Evolutionary conservation across 2,329 filamentous ascomycete genomes (phyloP).

Genomic region (Colletotrichum theobromicola): DNA sequence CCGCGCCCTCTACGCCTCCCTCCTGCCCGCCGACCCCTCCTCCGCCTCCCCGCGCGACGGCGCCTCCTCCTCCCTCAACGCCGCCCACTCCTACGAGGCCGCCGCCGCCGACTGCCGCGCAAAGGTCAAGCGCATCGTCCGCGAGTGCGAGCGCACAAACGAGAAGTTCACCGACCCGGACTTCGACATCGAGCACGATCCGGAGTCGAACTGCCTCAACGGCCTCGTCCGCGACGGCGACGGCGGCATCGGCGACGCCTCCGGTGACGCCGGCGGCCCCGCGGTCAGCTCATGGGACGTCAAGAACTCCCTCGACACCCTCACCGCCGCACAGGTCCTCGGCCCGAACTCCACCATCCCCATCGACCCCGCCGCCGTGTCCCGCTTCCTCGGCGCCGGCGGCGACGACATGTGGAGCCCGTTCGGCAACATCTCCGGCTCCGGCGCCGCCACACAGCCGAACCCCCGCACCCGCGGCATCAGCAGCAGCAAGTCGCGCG

Average conservation of each 20-base stretch:
- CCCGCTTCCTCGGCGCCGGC: slow-evolving; percentile 21
- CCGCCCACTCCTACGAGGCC: slow-evolving; percentile 45
- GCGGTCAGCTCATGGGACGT: slow-evolving; percentile 25
- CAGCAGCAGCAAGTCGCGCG: neutral
- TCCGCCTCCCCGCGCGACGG: slow-evolving; percentile 23
- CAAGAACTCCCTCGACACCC: slow-evolving; percentile 27
- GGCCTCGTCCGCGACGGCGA: slow-evolving; percentile 28
- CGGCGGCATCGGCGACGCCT: neutral
- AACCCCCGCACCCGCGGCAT: neutral
- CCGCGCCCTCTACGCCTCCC: slow-evolving; percentile 40
- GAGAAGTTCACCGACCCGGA: slow-evolving; percentile 50
- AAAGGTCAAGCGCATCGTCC: slow-evolving; percentile 42
- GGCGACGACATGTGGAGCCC: neutral
- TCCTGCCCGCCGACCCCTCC: slow-evolving; percentile 26
- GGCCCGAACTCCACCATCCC: slow-evolving; percentile 23
- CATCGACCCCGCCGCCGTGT: slow-evolving; percentile 23
- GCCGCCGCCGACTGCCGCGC: slow-evolving; percentile 45
- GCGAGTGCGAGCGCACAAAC: slow-evolving; percentile 49
- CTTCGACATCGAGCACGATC: slow-evolving; percentile 47
- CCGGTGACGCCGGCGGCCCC: neutral
- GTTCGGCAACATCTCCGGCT: neutral
- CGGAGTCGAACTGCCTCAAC: slow-evolving; percentile 40
- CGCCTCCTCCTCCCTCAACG: slow-evolving; percentile 55
- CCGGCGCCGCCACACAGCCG: neutral
- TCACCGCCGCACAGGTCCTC: slow-evolving; percentile 25